Percentiles rank a stretch among this genome's conserved stretches.
Conservation (phyloP, 1,139 yeast genomes). For the Candida anutae region DNA sequence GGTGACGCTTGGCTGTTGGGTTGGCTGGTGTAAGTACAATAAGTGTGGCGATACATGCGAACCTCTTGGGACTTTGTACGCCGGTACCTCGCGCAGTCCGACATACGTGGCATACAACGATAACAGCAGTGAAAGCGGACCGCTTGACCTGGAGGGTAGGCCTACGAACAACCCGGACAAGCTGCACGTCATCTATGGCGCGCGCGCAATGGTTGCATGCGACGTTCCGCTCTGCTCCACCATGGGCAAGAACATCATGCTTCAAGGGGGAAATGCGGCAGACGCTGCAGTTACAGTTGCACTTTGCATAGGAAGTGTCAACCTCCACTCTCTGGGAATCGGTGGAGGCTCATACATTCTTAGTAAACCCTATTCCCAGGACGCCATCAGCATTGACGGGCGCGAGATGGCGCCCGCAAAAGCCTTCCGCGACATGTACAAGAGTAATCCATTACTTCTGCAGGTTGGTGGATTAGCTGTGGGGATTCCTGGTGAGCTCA, state of each 20-base stretch:
- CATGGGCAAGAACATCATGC: conserved; percentile 55
- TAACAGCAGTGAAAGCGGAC: conserved; percentile 10
- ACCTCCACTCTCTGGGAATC: conserved; percentile 80
- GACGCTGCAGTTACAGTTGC: conserved; percentile 91
- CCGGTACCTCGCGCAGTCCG: too few relatives aligned
- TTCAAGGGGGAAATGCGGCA: conserved; percentile 71
- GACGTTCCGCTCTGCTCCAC: conserved; percentile 69
- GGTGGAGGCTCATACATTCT: conserved; percentile 89
- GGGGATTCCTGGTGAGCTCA: conserved; percentile 85
- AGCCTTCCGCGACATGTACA: conserved; percentile 63
- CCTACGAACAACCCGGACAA: conserved; percentile 28
- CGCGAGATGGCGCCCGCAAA: conserved; percentile 76
- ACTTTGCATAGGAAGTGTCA: conserved; percentile 77
- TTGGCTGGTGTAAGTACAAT: too few relatives aligned
- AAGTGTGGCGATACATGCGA: too few relatives aligned
- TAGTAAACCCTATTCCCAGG: conserved; percentile 25
- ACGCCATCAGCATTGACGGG: conserved; percentile 65
- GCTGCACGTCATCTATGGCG: conserved; percentile 22
- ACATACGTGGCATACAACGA: conserved; percentile 1
- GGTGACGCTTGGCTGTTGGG: too few relatives aligned
- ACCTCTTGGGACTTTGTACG: too few relatives aligned
- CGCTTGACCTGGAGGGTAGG: conserved; percentile 22
- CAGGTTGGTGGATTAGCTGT: conserved; percentile 78
- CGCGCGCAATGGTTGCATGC: conserved; percentile 63
- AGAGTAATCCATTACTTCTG: conserved; percentile 34